Evolutionary conservation across 225 moss, liverwort and hornwort genomes (phyloP).

Genomic region (Bryum argenteum): DNA sequence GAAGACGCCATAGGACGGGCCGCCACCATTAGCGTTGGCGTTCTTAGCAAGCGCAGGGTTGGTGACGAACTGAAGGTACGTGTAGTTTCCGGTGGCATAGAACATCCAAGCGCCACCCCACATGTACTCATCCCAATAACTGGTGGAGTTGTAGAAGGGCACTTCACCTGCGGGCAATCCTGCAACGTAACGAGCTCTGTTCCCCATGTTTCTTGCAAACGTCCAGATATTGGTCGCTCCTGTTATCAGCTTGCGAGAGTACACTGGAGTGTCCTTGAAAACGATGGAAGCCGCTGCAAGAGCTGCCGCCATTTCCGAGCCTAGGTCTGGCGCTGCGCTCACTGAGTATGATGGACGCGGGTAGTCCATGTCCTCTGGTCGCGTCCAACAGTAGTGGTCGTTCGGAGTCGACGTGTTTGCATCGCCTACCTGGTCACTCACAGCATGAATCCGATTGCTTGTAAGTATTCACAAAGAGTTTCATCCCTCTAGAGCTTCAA

Average conservation of each 20-base stretch:
- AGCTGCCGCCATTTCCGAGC: conserved; percentile 85
- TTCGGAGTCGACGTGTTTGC: conserved; percentile 47
- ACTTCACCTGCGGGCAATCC: conserved; percentile 52
- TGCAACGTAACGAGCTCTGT: conserved; percentile 45
- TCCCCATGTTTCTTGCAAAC: conserved; percentile 58
- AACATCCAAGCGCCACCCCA: conserved; percentile 95
- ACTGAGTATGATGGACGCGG: conserved; percentile 55
- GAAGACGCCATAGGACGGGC: conserved; percentile 62
- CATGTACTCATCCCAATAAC: conserved; percentile 87
- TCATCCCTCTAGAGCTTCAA: background rate
- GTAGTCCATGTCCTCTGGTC: conserved; percentile 78
- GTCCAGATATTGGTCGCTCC: conserved; percentile 65
- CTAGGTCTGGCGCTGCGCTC: conserved; percentile 54
- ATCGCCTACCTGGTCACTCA: conserved; percentile 68
- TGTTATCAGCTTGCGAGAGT: conserved; percentile 58
- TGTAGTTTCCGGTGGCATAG: conserved; percentile 71
- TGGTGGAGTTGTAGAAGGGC: conserved; percentile 76
- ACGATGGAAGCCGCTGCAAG: conserved; percentile 88
- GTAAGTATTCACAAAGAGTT: no score
- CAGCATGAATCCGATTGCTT: background rate
- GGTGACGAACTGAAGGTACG: conserved; percentile 62
- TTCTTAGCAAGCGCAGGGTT: conserved; percentile 44
- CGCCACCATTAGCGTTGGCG: conserved; percentile 58
- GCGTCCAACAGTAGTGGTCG: conserved; percentile 87
- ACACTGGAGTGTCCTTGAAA: conserved; percentile 57